Evolutionary conservation across 805 yeast genomes (phyloP).

Genomic region (Hermanozyma aechmeae): DNA sequence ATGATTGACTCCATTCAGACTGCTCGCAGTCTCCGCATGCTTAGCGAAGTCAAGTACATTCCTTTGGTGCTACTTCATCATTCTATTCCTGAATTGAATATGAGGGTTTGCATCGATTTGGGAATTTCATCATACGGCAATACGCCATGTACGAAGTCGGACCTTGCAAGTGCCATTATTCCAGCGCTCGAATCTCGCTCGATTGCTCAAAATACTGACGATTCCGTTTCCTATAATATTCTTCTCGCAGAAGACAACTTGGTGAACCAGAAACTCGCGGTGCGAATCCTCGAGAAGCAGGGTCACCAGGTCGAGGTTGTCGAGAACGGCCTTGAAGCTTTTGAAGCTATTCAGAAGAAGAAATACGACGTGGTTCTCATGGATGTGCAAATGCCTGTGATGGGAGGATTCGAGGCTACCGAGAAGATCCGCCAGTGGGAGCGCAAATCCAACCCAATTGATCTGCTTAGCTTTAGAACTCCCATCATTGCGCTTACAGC

Average conservation of each 20-base stretch:
- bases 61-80: slow-evolving; percentile 76
- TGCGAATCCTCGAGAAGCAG: slow-evolving; percentile 73
- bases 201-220: slow-evolving; percentile 72
- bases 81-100: slow-evolving; percentile 64
- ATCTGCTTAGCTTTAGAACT: slow-evolving; percentile 61
- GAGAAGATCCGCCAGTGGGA: slow-evolving; percentile 85
- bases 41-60: slow-evolving; percentile 74
- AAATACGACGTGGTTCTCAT: slow-evolving; percentile 62
- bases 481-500: slow-evolving; percentile 90
- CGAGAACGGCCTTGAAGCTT: slow-evolving; percentile 78
- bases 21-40: slow-evolving; percentile 56
- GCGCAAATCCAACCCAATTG: slow-evolving; percentile 62
- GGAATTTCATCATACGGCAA: slow-evolving; percentile 86
- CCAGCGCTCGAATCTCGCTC: slow-evolving; percentile 82
- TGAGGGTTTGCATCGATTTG: slow-evolving; percentile 74
- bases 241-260: slow-evolving; percentile 80
- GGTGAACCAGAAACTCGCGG: slow-evolving; percentile 83
- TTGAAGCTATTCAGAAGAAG: slow-evolving; percentile 59
- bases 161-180: slow-evolving; percentile 71
- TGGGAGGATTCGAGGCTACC: slow-evolving; percentile 93
- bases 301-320: slow-evolving; percentile 81
- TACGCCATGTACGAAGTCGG: slow-evolving; percentile 76
- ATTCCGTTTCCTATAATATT: slow-evolving; percentile 63
- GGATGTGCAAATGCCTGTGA: slow-evolving; percentile 95
- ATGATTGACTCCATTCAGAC: slow-evolving; percentile 73